Evolutionary conservation across 805 yeast genomes (phyloP), one percentile per base, ranked within the genome.

Genomic region (Candida glaebosa): DNA sequence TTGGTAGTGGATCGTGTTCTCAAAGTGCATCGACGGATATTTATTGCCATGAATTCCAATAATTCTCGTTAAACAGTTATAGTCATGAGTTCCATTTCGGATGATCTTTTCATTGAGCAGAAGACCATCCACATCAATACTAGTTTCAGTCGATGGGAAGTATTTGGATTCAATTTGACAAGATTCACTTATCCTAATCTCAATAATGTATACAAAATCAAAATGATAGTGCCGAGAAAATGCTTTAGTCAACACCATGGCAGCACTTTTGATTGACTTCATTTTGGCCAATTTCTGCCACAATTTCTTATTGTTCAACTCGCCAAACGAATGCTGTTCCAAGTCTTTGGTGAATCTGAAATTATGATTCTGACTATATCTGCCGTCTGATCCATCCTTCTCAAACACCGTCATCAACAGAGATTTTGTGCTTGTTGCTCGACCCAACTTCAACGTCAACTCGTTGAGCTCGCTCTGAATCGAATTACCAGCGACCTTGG

Each of bases 351-450:
- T 60, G 48, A 72, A 70, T 43, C 74, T 60, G 40, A 78, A 67
- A 42, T 64, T 70, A 36, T 65, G 64, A 48, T 75, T 75, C 41
- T 69, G 81, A 3, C 69, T 63, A 49, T 79, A 81, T n/a, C 81
- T 75, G 12, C 74, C 72, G 12, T 85, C 86, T 4, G 84, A 76
- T 0, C 84, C 84, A 58, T 81, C 85, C 45, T 72, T 73, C 48
- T 80, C 86, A 55, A 76, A 79, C 1, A 78, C 72, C 2, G 78
- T 65, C 63, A 54, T 58, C 39, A 55, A 47, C 5, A 50, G 33
- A 18, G 45, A 37, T 24, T 40, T 38, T 14, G 56, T 53, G 42
- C 78, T 63, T 1, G 85, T 80, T 4, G 85, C 83, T 57, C 85
- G 67, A 0, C 85, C 86, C 41, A 75, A 65, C 28, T 67, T 61